Conservation (phyloP, 2,329 filamentous ascomycete species). For the Monosporascus sp. region DNA sequence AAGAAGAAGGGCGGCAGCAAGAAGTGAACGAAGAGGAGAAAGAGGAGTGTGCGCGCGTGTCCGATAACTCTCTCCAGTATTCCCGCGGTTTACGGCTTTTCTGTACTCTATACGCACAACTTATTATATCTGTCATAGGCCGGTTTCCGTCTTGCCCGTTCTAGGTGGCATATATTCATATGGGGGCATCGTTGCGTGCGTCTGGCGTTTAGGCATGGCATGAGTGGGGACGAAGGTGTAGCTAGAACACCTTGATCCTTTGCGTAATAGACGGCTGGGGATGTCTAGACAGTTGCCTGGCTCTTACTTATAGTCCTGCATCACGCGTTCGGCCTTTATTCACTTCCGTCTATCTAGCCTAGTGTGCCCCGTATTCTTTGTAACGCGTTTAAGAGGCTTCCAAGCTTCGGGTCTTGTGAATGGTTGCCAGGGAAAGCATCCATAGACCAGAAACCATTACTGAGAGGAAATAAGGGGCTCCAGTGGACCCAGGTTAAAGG, state of each 20-base stretch:
- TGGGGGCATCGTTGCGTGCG: background rate
- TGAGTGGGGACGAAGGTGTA: background rate
- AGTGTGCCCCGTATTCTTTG: no score
- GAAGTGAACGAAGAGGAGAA: conserved; percentile 39
- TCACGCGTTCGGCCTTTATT: background rate
- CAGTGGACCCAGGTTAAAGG: no score
- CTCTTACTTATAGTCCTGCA: background rate
- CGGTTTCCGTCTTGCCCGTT: background rate
- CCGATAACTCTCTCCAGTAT: no score
- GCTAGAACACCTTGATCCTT: background rate
- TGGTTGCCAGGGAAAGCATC: no score
- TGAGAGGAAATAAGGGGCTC: no score
- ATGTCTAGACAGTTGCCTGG: background rate
- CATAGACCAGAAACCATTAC: no score
- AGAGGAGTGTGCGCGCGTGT: no score
- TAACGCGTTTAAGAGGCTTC: no score
- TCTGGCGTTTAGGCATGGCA: background rate
- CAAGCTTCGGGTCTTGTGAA: no score
- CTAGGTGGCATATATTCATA: background rate
- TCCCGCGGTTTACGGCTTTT: background rate
- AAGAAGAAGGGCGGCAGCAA: conserved; percentile 62
- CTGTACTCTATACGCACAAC: background rate
- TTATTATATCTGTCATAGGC: no score
- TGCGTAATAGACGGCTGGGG: background rate
- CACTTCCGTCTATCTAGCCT: background rate